Percentiles rank a stretch among this genome's conserved stretches.
Evolutionary conservation across 1,284 basidiomycete genomes (phyloP).

Genomic region (Moesziomyces aphidis): DNA sequence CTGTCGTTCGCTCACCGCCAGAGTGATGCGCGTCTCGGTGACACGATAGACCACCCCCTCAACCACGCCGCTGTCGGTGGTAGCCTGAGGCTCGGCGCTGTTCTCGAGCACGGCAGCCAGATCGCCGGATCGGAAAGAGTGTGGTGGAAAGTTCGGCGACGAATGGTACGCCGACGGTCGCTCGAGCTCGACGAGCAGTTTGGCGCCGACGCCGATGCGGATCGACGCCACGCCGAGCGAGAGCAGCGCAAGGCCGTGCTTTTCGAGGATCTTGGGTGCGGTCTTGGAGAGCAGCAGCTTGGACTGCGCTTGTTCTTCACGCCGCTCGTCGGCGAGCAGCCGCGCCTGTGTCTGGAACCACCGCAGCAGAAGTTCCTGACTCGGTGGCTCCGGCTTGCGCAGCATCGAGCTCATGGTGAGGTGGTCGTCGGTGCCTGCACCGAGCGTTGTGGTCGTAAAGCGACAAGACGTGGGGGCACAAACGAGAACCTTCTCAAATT

Average conservation of each 20-base stretch:
- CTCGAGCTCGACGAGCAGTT: constrained; percentile 89
- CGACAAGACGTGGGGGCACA: no score
- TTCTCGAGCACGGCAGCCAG: constrained; percentile 84
- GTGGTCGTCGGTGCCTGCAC: neutral
- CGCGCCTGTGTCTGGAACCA: constrained; percentile 80
- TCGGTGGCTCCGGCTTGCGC: constrained; percentile 40
- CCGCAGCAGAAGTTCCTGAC: constrained; percentile 62
- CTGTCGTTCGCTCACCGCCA: constrained; percentile 33
- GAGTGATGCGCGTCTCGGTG: constrained; percentile 27
- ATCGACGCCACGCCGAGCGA: constrained; percentile 79
- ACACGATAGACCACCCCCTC: constrained; percentile 47
- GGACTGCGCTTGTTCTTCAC: constrained; percentile 84
- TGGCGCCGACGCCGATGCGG: constrained; percentile 86
- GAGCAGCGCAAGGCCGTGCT: constrained; percentile 83
- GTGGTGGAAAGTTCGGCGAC: constrained; percentile 80
- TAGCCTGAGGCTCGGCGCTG: constrained; percentile 33
- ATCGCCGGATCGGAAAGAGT: constrained; percentile 86
- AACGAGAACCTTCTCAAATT: neutral
- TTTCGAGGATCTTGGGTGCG: constrained; percentile 83
- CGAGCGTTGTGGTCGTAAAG: constrained; percentile 2
- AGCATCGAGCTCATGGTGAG: constrained; percentile 21
- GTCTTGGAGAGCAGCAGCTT: constrained; percentile 85
- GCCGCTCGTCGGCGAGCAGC: constrained; percentile 79
- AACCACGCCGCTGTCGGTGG: constrained; percentile 17
- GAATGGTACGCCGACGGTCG: constrained; percentile 83